These are phyloP conservation scores for Phytophthora quininea DNA, from an alignment of 352 stramenopile species.

Conservation along the genomic window DNA sequence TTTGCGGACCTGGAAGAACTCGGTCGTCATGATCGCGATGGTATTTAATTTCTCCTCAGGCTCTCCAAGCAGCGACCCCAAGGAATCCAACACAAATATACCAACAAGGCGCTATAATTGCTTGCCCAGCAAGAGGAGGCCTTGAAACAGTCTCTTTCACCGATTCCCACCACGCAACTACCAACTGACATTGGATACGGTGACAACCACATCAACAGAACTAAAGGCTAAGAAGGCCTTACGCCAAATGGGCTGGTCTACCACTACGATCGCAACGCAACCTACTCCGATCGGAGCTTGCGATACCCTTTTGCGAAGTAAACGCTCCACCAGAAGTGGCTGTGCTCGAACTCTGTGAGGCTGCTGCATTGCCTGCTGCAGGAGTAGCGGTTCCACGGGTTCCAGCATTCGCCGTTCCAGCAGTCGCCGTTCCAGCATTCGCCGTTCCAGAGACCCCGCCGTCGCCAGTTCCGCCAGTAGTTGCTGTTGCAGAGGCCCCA, in stretches of 20 bases:
- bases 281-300: constrained; percentile 1
- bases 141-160: background rate
- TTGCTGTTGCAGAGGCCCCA: background rate
- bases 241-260: too few species aligned
- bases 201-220: background rate
- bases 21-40: constrained; percentile 32
- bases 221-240: background rate
- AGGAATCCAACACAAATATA: too few species aligned
- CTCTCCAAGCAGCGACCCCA: too few species aligned
- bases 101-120: too few species aligned
- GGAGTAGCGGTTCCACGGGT: background rate
- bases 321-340: background rate
- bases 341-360: background rate
- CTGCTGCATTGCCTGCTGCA: background rate
- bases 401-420: too few species aligned
- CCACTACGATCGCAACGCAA: background rate
- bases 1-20: constrained; percentile 72
- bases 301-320: constrained; percentile 2
- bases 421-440: background rate
- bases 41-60: too few species aligned
- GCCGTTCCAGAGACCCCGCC: background rate
- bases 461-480: background rate
- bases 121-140: too few species aligned
- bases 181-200: background rate
- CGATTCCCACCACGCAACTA: background rate